phyloP scores from a whole-genome alignment of 768 basidiomycete species.

The Leccinellum albellum region DNA sequence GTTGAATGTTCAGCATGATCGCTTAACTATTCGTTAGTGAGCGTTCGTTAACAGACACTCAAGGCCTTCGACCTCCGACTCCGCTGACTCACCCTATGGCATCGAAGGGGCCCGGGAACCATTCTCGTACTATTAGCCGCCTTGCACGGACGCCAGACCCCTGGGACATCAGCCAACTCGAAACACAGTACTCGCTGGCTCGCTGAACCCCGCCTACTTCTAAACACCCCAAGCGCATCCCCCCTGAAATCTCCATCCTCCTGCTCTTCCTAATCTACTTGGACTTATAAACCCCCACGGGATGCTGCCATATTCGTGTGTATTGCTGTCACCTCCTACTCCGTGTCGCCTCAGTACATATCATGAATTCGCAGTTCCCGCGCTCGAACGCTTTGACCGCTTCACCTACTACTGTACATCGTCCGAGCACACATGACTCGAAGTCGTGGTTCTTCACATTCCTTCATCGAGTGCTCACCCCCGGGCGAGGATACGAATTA shows the following conservation, averaged over 20 bases:
- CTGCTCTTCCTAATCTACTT: slow-evolving; percentile 13
- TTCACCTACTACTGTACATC: too few species aligned
- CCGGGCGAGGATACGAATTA: background rate
- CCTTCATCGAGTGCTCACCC: background rate
- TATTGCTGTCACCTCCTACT: background rate
- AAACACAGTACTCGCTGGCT: too few species aligned
- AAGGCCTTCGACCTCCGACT: too few species aligned
- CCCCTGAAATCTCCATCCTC: background rate
- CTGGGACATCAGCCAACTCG: background rate
- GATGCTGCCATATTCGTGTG: too few species aligned
- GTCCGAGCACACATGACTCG: too few species aligned
- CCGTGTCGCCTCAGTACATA: background rate
- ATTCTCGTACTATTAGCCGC: too few species aligned
- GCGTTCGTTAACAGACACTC: too few species aligned
- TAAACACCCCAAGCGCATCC: background rate
- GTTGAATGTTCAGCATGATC: too few species aligned
- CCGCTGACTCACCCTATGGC: too few species aligned
- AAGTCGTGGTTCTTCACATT: background rate
- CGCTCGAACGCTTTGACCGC: background rate
- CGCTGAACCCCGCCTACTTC: too few species aligned
- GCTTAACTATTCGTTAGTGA: too few species aligned
- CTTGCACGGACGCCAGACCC: background rate
- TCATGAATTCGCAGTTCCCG: slow-evolving; percentile 1
- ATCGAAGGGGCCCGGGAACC: too few species aligned
- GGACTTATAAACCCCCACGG: slow-evolving; percentile 10